Evolutionary conservation across 2,329 filamentous ascomycete species (phyloP).

Genomic region (Botrytis aclada): DNA sequence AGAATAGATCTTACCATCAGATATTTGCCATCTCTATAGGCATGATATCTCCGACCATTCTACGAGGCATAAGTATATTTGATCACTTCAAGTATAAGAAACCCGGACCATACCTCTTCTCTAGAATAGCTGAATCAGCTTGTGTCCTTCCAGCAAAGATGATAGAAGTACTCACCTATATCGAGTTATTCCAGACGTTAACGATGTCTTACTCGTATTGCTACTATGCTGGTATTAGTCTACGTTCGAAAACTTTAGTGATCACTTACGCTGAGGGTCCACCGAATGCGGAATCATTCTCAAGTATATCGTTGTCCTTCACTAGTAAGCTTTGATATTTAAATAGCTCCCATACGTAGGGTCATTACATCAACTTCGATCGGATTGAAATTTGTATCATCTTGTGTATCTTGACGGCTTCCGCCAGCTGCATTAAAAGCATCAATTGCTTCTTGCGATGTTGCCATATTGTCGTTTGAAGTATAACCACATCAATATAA

Average conservation of each 20-base stretch:
- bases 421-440: slow-evolving; percentile 6
- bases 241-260: background rate
- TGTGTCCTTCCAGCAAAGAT: background rate
- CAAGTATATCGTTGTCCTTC: slow-evolving; percentile 6
- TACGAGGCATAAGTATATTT: slow-evolving; percentile 22
- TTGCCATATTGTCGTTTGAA: background rate
- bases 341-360: background rate
- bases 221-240: slow-evolving; percentile 9
- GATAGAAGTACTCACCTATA: slow-evolving; percentile 15
- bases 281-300: slow-evolving; percentile 14
- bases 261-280: background rate
- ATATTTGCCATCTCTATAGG: slow-evolving; percentile 34
- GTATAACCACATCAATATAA: background rate
- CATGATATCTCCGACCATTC: slow-evolving; percentile 43
- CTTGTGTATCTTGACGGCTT: background rate
- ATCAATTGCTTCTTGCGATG: slow-evolving; percentile 13
- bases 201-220: slow-evolving; percentile 20
- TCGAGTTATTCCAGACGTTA: slow-evolving; percentile 21
- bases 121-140: background rate
- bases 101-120: slow-evolving; percentile 9
- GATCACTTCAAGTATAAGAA: background rate
- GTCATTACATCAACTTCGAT: slow-evolving; percentile 17
- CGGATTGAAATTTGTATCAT: background rate
- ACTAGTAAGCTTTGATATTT: slow-evolving; percentile 2
- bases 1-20: slow-evolving; percentile 22